A percentile compares a stretch with the other conserved stretches of the same genome.
phyloP scores from a whole-genome alignment of 352 stramenopile genomes.

The Globisporangium spiculum region DNA sequence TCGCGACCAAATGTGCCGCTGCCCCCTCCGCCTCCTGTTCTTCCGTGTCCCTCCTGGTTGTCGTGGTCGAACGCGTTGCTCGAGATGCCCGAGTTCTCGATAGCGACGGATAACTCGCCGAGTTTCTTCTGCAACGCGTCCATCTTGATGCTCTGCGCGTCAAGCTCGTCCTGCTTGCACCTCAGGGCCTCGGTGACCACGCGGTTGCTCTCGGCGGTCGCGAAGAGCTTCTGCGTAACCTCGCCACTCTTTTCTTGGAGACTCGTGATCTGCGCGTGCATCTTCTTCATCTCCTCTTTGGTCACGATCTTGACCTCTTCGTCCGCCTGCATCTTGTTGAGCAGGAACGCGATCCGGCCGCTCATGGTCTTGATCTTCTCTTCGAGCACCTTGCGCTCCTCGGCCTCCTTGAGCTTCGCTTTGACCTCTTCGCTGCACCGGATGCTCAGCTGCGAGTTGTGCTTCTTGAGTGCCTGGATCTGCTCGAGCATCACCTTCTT shows the following conservation, averaged over 20 bases:
- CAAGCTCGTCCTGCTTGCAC: conserved; percentile 88
- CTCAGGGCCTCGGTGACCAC: conserved; percentile 91
- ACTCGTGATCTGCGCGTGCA: conserved; percentile 88
- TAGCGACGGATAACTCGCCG: conserved; percentile 45
- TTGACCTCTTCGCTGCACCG: conserved; percentile 94
- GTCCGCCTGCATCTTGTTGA: conserved; percentile 97
- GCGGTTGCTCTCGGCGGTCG: conserved; percentile 90
- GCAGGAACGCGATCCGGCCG: conserved; percentile 90
- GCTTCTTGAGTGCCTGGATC: conserved; percentile 93
- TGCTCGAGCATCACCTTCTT: conserved; percentile 94
- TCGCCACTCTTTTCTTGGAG: conserved; percentile 89
- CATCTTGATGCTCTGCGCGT: conserved; percentile 79
- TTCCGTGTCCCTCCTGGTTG: conserved; percentile 26
- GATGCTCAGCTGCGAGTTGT: conserved; percentile 91
- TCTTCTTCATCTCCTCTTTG: conserved; percentile 94
- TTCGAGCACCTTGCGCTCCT: conserved; percentile 90
- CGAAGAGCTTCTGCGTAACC: conserved; percentile 86
- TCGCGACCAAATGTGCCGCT: conserved; percentile 15
- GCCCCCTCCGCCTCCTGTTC: background rate
- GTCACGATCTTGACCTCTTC: conserved; percentile 92
- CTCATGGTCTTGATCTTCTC: conserved; percentile 94
- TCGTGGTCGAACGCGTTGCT: conserved; percentile 15
- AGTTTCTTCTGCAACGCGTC: conserved; percentile 80
- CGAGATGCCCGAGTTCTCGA: conserved; percentile 50
- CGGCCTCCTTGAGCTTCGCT: conserved; percentile 88